A percentile compares a stretch with the other conserved stretches of the same genome.
Evolutionary conservation across 139 green algal genomes (phyloP).

Genomic region (Tetraselmis chui): DNA sequence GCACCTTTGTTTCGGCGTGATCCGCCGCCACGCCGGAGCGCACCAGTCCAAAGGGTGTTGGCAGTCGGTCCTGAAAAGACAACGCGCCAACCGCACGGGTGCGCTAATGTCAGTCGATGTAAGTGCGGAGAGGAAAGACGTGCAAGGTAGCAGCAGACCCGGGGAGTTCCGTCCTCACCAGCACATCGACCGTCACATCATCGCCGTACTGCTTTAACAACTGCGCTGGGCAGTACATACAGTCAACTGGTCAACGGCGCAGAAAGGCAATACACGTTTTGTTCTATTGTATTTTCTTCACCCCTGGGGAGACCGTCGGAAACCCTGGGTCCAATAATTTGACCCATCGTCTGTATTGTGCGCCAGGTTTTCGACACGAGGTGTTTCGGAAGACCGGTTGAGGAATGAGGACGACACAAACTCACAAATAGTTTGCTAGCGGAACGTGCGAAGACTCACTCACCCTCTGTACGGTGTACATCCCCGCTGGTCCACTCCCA

Average conservation of each 20-base stretch:
- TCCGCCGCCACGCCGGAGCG: slow-evolving; percentile 92
- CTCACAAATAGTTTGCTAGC: not conserved
- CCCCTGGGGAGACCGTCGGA: too few species aligned
- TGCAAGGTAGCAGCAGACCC: not conserved
- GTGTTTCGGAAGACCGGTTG: not conserved
- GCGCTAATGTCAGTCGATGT: slow-evolving; percentile 21
- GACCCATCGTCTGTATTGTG: not conserved
- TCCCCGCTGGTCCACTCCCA: slow-evolving; percentile 75
- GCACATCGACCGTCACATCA: slow-evolving; percentile 29
- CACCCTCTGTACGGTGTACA: slow-evolving; percentile 75
- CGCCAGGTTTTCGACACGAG: slow-evolving; percentile 4
- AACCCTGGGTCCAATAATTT: not conserved
- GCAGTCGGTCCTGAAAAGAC: slow-evolving; percentile 63
- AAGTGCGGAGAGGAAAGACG: not conserved
- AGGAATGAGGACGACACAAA: not conserved
- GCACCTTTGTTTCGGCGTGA: slow-evolving; percentile 88
- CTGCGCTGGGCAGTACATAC: slow-evolving; percentile 16
- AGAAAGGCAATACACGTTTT: not conserved
- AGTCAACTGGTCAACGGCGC: not conserved
- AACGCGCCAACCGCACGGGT: slow-evolving; percentile 7
- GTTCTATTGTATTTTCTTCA: too few species aligned
- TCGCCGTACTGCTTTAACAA: slow-evolving; percentile 42
- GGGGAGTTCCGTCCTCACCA: slow-evolving; percentile 24
- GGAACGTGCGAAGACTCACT: not conserved
- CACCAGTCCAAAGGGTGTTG: slow-evolving; percentile 91